Conservation (phyloP, 2,329 filamentous ascomycete species). For the Aspergillus udagawae region DNA sequence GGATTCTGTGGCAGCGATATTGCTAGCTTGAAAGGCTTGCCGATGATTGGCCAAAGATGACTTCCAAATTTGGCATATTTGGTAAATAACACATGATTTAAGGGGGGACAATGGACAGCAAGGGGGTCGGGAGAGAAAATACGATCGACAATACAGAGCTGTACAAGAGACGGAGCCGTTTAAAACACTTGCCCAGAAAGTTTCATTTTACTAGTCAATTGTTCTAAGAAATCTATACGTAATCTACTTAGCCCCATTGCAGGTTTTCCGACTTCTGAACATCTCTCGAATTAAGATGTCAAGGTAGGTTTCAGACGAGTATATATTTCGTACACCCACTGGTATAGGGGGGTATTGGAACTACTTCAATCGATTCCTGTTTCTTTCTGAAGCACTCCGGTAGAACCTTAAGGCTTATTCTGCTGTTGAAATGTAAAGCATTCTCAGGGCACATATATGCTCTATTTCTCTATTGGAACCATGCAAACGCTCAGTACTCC, state of each 20-base stretch:
- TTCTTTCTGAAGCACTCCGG: not conserved
- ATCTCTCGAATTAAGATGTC: not conserved
- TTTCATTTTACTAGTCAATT: not conserved
- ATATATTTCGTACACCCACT: not conserved
- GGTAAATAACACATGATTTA: not conserved
- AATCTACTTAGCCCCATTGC: not conserved
- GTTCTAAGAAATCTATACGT: not conserved
- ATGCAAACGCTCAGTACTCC: conserved; percentile 52
- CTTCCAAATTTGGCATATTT: not conserved
- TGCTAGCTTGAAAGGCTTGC: not conserved
- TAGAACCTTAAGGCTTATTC: not conserved
- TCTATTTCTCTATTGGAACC: not conserved
- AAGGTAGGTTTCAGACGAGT: not conserved
- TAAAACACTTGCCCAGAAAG: no score
- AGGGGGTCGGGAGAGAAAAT: no score
- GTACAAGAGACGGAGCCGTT: not conserved
- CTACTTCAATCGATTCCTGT: not conserved
- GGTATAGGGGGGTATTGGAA: not conserved
- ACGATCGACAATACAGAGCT: no score
- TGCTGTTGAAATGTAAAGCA: not conserved
- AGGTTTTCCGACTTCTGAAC: not conserved
- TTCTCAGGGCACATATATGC: not conserved
- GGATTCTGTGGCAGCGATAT: not conserved
- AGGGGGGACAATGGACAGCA: not conserved
- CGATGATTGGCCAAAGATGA: not conserved